These are phyloP conservation scores for Plasmodium falciparum DNA, from an alignment of 169 alveolate genomes.

Conservation along the genomic window DNA sequence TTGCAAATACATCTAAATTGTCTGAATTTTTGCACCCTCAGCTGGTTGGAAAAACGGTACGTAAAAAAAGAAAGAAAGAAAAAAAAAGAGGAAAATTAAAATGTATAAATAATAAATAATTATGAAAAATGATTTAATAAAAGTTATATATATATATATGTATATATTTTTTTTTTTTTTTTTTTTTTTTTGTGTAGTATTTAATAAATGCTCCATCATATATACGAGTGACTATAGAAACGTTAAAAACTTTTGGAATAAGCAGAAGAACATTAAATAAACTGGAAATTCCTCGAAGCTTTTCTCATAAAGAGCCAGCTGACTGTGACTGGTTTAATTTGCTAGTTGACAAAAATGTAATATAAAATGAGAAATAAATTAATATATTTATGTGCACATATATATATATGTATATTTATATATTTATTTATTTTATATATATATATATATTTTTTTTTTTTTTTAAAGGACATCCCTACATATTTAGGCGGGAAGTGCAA, in stretches of 20 bases:
- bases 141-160: not conserved
- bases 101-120: too few species aligned
- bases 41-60: constrained; percentile 58
- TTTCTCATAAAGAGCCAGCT: constrained; percentile 40
- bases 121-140: too few species aligned
- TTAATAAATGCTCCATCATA: constrained; percentile 73
- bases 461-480: constrained; percentile 41
- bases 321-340: constrained; percentile 69
- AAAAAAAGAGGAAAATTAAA: too few species aligned
- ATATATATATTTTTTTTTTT: constrained; percentile 4
- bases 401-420: not conserved
- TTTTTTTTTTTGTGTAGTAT: constrained; percentile 19
- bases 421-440: not conserved
- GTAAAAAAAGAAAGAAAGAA: not conserved
- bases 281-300: constrained; percentile 42
- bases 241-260: constrained; percentile 57
- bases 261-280: constrained; percentile 68
- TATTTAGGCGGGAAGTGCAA: constrained; percentile 59
- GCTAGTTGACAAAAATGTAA: constrained; percentile 57
- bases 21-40: constrained; percentile 70
- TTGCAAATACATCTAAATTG: constrained; percentile 60
- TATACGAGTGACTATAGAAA: constrained; percentile 60
- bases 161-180: not conserved
- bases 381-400: not conserved
- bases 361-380: not conserved